Conservation (phyloP, 2,329 filamentous ascomycete species). For the Nigrospora oryzae region DNA sequence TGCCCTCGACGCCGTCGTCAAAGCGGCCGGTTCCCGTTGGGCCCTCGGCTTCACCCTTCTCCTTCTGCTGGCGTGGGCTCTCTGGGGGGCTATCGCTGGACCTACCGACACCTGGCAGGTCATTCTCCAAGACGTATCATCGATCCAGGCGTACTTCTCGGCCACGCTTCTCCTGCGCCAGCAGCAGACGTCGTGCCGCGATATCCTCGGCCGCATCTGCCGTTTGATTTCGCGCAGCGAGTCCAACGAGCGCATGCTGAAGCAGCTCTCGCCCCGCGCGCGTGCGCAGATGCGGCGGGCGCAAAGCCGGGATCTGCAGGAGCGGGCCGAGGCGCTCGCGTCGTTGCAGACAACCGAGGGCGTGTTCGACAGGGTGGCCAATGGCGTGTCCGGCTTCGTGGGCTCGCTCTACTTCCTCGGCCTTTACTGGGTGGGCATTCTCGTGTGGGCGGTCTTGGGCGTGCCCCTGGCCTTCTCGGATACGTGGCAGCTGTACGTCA, state of each 20-base stretch:
- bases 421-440: conserved; percentile 25
- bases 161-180: conserved; percentile 29
- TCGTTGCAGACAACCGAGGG: conserved; percentile 18
- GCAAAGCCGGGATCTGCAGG: conserved; percentile 7
- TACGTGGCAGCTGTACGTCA: conserved; percentile 31
- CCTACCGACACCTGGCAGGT: conserved; percentile 25
- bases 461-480: conserved; percentile 18
- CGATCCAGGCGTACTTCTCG: conserved; percentile 26
- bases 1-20: conserved; percentile 16
- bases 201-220: conserved; percentile 18
- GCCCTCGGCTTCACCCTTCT: conserved; percentile 21
- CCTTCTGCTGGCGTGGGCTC: conserved; percentile 19
- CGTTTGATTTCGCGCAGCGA: conserved; percentile 21
- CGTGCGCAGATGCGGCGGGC: conserved; percentile 7
- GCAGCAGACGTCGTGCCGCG: conserved; percentile 23
- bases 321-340: conserved; percentile 11
- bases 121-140: conserved; percentile 23
- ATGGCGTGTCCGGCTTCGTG: conserved; percentile 12
- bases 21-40: conserved; percentile 14
- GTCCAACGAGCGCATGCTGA: conserved; percentile 21
- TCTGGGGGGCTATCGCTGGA: conserved; percentile 20
- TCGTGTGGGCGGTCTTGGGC: conserved; percentile 24
- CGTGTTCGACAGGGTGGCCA: conserved; percentile 19
- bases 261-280: conserved; percentile 9
- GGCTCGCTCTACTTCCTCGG: conserved; percentile 21